Evolutionary conservation across 257 asterid species (phyloP), one percentile per base, ranked within the genome.

Genomic region (Nemophila menziesii): DNA sequence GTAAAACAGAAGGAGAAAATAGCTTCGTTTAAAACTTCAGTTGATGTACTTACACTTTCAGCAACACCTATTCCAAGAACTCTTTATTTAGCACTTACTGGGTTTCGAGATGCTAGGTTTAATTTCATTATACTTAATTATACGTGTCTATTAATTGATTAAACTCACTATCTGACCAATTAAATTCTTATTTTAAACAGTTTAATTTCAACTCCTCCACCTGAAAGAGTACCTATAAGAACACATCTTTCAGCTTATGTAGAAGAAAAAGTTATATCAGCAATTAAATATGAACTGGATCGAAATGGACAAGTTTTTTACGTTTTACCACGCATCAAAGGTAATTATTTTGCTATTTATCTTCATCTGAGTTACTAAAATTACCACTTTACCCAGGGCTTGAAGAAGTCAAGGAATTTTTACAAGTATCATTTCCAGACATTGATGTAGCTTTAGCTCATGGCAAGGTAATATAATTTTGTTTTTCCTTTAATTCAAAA

Each of bases 51-150:
- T 57, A 80, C 97, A 16, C 97, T 89, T 69, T 89, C 98, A 11
- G 98, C 95, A 49, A 84, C 97, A 16, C 97, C 97, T 41, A 84
- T 89, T 56, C 98, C 95, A 20, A 74, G 98, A 67, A 89, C 98
- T 33, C 93, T 89, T 51, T 80, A 89, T 72, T 67, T 89, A 67
- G 93, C 98, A 44, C 68, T 84, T 73, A 89, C 98, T 44, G 98
- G 95, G 50, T 84, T 89, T 59, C 94, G 98, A 57, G 98, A 89
- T 61, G 94, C 98, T 61, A 89, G 97, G 95, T 89, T 76, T 60
- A 69, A 38, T 52, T 43, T 39, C 50, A 37, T 16, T 21, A 14
- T 40, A 41, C 18, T 17, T 17, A 5, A 13, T 16, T 40, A 40
- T 6, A 17, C 10, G 21, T 20, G 11, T 29, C 46, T 24, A 10